phyloP scores from a whole-genome alignment of 805 yeast genomes.

The Wickerhamomyces hampshirensis region DNA sequence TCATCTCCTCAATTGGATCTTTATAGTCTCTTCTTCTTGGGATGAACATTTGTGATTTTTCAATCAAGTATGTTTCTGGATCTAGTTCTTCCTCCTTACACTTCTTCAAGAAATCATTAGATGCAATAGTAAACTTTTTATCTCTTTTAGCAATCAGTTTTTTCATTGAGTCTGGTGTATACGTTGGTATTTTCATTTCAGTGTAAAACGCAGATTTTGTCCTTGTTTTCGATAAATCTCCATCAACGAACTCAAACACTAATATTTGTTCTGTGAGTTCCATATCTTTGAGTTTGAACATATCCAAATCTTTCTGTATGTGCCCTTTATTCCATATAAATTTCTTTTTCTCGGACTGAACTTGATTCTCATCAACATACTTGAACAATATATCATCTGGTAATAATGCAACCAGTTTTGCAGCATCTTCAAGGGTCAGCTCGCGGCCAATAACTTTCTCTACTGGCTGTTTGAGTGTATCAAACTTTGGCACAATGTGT shows the following conservation, averaged over 20 bases:
- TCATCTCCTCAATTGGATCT: constrained; percentile 63
- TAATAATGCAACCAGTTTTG: constrained; percentile 53
- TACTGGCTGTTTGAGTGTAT: constrained; percentile 46
- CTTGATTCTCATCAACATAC: constrained; percentile 75
- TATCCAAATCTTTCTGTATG: constrained; percentile 50
- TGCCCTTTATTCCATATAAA: constrained; percentile 41
- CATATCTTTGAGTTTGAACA: constrained; percentile 41
- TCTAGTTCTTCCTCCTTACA: constrained; percentile 27
- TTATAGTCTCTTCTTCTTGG: constrained; percentile 47
- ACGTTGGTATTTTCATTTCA: constrained; percentile 45
- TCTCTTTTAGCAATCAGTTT: constrained; percentile 56
- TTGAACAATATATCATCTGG: constrained; percentile 69
- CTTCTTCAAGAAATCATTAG: constrained; percentile 31
- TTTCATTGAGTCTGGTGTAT: constrained; percentile 53
- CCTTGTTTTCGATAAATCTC: constrained; percentile 45
- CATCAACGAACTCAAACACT: constrained; percentile 75
- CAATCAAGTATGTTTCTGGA: constrained; percentile 38
- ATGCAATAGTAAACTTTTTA: constrained; percentile 41
- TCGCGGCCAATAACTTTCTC: constrained; percentile 43
- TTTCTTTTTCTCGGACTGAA: constrained; percentile 34
- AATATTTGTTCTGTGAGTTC: constrained; percentile 47
- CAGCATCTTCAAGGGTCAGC: constrained; percentile 50
- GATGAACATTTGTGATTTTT: constrained; percentile 30
- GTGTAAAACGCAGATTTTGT: constrained; percentile 37
- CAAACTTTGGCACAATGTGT: constrained; percentile 55